A percentile compares a stretch with the other conserved stretches of the same genome.
These are phyloP conservation scores for Trametes villosa DNA, from an alignment of 768 basidiomycete species.

Conservation along the genomic window DNA sequence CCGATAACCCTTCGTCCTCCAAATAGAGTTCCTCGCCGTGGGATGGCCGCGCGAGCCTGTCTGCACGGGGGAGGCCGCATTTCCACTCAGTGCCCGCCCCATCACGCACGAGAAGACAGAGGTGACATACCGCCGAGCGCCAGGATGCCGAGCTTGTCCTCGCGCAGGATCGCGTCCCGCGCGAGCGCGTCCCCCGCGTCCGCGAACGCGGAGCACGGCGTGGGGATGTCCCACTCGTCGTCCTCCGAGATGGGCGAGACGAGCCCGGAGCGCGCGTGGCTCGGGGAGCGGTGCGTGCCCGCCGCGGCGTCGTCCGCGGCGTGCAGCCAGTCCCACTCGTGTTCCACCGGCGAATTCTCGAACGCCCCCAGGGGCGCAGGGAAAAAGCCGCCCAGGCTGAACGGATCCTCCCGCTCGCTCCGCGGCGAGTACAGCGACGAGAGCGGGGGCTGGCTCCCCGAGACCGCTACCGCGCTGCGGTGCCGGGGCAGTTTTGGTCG, in stretches of 20 bases:
- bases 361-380: conserved; percentile 37
- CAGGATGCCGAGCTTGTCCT: conserved; percentile 57
- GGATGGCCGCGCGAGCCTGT: conserved; percentile 21
- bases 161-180: conserved; percentile 42
- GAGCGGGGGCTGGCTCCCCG: conserved; percentile 15
- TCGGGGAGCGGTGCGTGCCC: conserved; percentile 20
- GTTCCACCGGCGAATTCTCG: conserved; percentile 11
- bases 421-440: conserved; percentile 25
- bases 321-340: conserved; percentile 49
- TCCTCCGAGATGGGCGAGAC: conserved; percentile 27
- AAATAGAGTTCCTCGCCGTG: conserved; percentile 17
- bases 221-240: conserved; percentile 27
- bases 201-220: conserved; percentile 35
- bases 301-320: conserved; percentile 30
- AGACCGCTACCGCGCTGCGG: conserved; percentile 25
- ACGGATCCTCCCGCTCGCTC: conserved; percentile 47
- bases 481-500: conserved; percentile 25
- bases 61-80: not conserved
- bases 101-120: not conserved
- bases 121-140: conserved; percentile 44
- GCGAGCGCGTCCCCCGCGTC: conserved; percentile 40
- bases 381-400: conserved; percentile 54
- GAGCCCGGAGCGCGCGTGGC: conserved; percentile 17
- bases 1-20: conserved; percentile 36
- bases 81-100: not conserved